A percentile compares a stretch with the other conserved stretches of the same genome.
Conservation (phyloP, 2,329 filamentous ascomycete genomes). For the Fusarium musae region DNA sequence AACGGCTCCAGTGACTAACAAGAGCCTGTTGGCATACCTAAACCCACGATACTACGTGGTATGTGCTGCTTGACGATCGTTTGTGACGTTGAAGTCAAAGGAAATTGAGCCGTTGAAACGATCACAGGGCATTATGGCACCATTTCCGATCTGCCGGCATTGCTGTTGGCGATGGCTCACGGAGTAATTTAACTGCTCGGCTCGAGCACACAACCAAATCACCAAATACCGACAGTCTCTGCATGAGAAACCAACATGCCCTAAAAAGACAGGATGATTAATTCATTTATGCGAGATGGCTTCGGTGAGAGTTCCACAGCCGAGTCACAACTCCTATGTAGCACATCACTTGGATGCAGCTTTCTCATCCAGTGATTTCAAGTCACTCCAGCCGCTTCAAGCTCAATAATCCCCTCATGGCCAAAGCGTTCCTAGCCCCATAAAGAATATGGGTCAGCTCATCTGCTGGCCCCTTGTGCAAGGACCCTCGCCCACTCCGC, state of each 20-base stretch:
- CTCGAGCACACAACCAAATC: neutral
- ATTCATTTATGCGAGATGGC: constrained; percentile 16
- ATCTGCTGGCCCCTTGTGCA: constrained; percentile 23
- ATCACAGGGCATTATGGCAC: constrained; percentile 31
- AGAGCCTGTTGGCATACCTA: neutral
- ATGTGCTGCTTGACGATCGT: constrained; percentile 14
- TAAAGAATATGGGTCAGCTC: constrained; percentile 23
- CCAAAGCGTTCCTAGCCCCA: constrained; percentile 22
- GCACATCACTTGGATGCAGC: neutral
- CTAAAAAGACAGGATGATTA: neutral
- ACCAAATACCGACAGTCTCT: neutral
- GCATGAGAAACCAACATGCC: neutral
- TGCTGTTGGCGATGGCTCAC: neutral
- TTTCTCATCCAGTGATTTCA: neutral
- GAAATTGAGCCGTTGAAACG: constrained; percentile 28
- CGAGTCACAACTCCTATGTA: neutral
- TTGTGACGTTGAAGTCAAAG: constrained; percentile 13
- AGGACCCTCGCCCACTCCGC: constrained; percentile 29
- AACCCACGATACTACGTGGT: constrained; percentile 15
- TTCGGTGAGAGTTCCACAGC: neutral
- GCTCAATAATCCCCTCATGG: constrained; percentile 35
- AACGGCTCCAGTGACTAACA: constrained; percentile 7
- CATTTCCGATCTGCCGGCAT: constrained; percentile 21
- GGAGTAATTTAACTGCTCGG: neutral
- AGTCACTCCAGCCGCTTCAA: neutral